These are phyloP conservation scores for Melampsora americana DNA, from an alignment of 1,284 basidiomycete genomes.

Conservation along the genomic window DNA sequence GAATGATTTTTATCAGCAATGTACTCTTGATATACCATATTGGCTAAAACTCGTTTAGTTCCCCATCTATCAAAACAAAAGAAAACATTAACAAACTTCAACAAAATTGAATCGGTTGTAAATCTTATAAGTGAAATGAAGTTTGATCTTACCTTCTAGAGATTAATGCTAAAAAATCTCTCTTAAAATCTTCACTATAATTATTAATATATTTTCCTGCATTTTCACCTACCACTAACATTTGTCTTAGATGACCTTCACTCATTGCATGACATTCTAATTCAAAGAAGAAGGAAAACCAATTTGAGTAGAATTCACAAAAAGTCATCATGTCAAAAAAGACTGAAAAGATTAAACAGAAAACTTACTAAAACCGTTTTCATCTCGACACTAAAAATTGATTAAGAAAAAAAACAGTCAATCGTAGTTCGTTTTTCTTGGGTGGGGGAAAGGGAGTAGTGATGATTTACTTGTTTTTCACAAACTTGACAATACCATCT, in stretches of 20 bases:
- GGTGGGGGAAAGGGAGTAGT: too few relatives aligned
- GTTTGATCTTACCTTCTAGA: conserved; percentile 67
- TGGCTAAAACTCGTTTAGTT: conserved; percentile 87
- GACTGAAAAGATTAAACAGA: conserved; percentile 45
- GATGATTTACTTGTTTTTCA: conserved; percentile 33
- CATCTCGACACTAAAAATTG: conserved; percentile 60
- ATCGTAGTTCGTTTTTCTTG: conserved; percentile 84
- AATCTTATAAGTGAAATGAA: not conserved
- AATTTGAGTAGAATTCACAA: too few relatives aligned
- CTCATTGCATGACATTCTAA: conserved; percentile 66
- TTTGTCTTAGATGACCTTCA: conserved; percentile 87
- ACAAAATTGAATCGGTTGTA: too few relatives aligned
- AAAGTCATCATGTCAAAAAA: too few relatives aligned
- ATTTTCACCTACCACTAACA: conserved; percentile 89
- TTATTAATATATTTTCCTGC: conserved; percentile 85
- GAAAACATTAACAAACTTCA: too few relatives aligned
- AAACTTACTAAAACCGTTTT: conserved; percentile 90
- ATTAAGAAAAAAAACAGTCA: conserved; percentile 67
- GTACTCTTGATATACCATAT: conserved; percentile 96
- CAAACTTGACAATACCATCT: conserved; percentile 74
- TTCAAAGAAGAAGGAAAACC: conserved; percentile 42
- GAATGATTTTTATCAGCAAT: conserved; percentile 91
- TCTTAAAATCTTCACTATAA: conserved; percentile 84
- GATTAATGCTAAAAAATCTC: conserved; percentile 82
- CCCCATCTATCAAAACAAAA: conserved; percentile 64